Base-by-base conservation (phyloP, 2,329 filamentous ascomycete species). In the Rhinocladiella mackenziei region DNA sequence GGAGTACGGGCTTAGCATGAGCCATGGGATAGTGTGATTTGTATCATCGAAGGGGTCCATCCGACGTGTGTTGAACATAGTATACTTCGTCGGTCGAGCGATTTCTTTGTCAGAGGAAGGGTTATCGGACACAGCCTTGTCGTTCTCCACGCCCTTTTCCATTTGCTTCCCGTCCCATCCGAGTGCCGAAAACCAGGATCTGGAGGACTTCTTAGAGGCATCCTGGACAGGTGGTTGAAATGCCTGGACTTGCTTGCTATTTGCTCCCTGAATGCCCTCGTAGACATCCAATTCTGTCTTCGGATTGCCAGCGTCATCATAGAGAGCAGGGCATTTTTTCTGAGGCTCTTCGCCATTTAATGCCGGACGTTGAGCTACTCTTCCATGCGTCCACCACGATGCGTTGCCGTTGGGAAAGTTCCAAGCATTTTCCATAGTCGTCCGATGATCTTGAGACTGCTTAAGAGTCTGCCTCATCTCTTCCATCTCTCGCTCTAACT, bases 1-100 rank as follows among this genome's bases (percentile, higher is more conserved):
- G 1, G 77, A 80, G 58, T 81, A 80, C 0, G 68, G 64, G 50
- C 67, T 75, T 29, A 67, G 65, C 49, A 69, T 55, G n/a, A 72
- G 56, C 51, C 71, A 72, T 2, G 62, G 54, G 7, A 62, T 55
- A 3, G 61, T 61, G 43, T 65, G 53, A 20, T 66, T 65, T 14
- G 64, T 61, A 14, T 63, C 51, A 38, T 57, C 53, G 15, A 64
- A 60, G 44, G 61, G 57, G 38, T 63, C 61, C 28, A 56, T 48
- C 5, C 42, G 28, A 7, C 45, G 43, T 18, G 30, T 43, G 2
- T 23, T 30, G 23, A 45, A 50, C 32, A 53, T 18, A 4, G 35
- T 47, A 30, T 53, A 50, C 13, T 31, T 39, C 2, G 43, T 44
- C 11, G 50, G 48, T 18, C 39, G 39, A 29, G 33, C 15, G 4